A percentile compares a stretch with the other conserved stretches of the same genome.
Conservation (phyloP, 208 protist genomes). For the Trypanosoma avium region DNA sequence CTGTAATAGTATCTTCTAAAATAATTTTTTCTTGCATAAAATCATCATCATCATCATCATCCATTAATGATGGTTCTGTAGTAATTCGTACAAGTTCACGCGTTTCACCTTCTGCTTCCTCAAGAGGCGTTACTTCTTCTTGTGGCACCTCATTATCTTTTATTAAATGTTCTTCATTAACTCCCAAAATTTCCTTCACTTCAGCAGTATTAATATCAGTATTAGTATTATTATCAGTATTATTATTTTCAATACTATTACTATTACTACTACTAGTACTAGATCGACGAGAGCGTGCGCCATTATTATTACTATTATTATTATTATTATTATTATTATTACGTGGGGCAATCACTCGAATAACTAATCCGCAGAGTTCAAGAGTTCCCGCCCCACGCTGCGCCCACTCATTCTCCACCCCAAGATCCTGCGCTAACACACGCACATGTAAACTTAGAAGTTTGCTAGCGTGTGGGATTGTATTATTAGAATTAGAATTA, state of each 20-base stretch:
- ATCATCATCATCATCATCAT: no score
- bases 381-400: slow-evolving; percentile 65
- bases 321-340: no score
- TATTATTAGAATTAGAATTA: neutral
- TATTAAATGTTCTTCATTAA: no score
- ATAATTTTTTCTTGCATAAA: slow-evolving; percentile 30
- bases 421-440: slow-evolving; percentile 67
- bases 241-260: no score
- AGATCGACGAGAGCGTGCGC: no score
- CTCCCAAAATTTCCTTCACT: no score
- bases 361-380: slow-evolving; percentile 59
- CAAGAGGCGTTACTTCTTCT: neutral
- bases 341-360: slow-evolving; percentile 40
- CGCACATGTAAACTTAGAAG: slow-evolving; percentile 77
- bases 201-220: no score
- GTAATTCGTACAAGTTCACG: no score
- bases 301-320: no score
- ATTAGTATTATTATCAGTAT: no score
- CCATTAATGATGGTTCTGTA: neutral
- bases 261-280: no score
- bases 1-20: slow-evolving; percentile 70
- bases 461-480: slow-evolving; percentile 11
- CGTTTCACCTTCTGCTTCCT: no score
- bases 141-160: neutral
- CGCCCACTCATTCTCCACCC: slow-evolving; percentile 69